These are phyloP conservation scores for Paramecium tetraurelia DNA, from an alignment of 73 alveolate species.

Conservation along the genomic window DNA sequence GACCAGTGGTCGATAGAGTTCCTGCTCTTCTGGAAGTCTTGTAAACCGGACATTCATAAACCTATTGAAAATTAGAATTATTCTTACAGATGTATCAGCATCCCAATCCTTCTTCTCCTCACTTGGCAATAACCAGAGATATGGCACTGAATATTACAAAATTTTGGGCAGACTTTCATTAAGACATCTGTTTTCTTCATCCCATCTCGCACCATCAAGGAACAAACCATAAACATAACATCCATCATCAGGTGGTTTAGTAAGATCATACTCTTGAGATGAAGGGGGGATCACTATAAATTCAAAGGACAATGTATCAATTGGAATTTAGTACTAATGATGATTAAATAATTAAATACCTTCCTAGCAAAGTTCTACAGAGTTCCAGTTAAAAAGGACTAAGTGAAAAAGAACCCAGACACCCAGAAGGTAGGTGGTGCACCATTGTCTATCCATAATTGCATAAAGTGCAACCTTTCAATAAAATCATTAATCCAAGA, in stretches of 20 bases:
- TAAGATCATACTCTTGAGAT: conserved; percentile 82
- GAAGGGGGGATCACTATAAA: conserved; percentile 89
- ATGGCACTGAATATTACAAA: conserved; percentile 84
- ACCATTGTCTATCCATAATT: conserved; percentile 98
- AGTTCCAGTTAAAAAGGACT: conserved; percentile 99
- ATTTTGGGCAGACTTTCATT: conserved; percentile 99
- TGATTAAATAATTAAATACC: conserved; percentile 67
- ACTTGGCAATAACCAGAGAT: conserved; percentile 90
- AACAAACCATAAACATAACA: conserved; percentile 98
- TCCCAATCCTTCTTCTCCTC: conserved; percentile 81
- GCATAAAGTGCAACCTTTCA: conserved; percentile 96
- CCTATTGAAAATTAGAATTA: conserved; percentile 62
- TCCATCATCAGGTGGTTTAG: conserved; percentile 95
- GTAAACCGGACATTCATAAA: conserved; percentile 91
- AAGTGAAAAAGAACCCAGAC: conserved; percentile 99
- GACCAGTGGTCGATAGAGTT: conserved; percentile 98
- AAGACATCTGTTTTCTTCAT: conserved; percentile 79
- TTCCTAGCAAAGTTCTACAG: conserved; percentile 96
- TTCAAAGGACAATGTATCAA: conserved; percentile 92
- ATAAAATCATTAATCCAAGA: conserved; percentile 98
- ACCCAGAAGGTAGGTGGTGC: conserved; percentile 99
- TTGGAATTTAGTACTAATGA: conserved; percentile 83
- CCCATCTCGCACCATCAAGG: conserved; percentile 99
- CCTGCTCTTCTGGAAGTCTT: conserved; percentile 99
- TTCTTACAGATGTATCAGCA: conserved; percentile 57